These are phyloP conservation scores for Geotrichum reessii DNA, from an alignment of 1,139 yeast species.

Conservation along the genomic window DNA sequence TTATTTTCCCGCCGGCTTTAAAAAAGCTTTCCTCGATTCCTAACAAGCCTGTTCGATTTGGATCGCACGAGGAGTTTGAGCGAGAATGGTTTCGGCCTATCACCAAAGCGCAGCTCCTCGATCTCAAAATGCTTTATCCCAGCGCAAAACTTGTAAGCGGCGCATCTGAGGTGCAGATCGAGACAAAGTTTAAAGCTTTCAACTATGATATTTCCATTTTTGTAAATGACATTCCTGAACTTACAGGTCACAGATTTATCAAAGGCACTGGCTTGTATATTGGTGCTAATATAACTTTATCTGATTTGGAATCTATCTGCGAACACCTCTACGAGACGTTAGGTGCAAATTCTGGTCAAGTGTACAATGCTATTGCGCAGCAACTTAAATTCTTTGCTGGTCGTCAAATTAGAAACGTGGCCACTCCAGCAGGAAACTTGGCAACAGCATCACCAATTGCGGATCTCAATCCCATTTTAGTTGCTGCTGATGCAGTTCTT, in stretches of 20 bases:
- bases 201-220: conserved; percentile 39
- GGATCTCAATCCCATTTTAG: conserved; percentile 43
- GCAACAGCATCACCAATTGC: conserved; percentile 49
- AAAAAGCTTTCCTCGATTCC: conserved; percentile 28
- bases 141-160: conserved; percentile 43
- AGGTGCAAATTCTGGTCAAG: conserved; percentile 31
- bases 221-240: conserved; percentile 41
- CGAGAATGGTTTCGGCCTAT: conserved; percentile 41
- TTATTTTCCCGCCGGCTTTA: conserved; percentile 40
- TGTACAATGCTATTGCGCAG: conserved; percentile 36
- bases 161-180: conserved; percentile 45
- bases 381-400: conserved; percentile 46
- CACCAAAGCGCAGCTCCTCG: conserved; percentile 37
- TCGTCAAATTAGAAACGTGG: conserved; percentile 45
- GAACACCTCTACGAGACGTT: conserved; percentile 29
- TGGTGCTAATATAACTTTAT: conserved; percentile 41
- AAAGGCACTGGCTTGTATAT: conserved; percentile 38
- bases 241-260: conserved; percentile 33
- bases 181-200: conserved; percentile 41
- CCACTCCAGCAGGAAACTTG: conserved; percentile 46
- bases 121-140: conserved; percentile 36
- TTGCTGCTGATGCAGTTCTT: conserved; percentile 39
- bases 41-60: conserved; percentile 36
- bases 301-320: conserved; percentile 38
- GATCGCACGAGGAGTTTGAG: conserved; percentile 24